Conservation (phyloP, 495 filamentous ascomycete genomes). For the Penicillium bialowiezense region DNA sequence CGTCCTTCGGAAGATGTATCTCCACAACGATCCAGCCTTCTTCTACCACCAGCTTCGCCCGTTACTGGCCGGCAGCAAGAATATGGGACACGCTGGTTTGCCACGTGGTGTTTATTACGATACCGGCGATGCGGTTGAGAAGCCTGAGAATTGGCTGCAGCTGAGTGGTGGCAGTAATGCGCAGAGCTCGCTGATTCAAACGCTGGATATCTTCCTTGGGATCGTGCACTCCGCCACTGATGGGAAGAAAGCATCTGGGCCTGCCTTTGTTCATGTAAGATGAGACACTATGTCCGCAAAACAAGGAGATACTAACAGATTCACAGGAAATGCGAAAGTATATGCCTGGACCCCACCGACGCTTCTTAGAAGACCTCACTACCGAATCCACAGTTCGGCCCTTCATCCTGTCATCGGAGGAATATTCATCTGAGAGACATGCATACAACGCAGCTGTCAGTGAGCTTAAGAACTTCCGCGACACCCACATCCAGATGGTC, state of each 20-base stretch:
- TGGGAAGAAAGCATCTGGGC: conserved; percentile 47
- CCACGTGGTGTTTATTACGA: conserved; percentile 88
- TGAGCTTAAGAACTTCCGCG: conserved; percentile 77
- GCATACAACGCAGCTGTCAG: conserved; percentile 86
- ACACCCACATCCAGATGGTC: conserved; percentile 92
- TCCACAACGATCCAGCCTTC: conserved; percentile 77
- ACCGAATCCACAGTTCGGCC: conserved; percentile 76
- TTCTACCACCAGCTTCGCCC: conserved; percentile 92
- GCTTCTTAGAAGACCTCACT: conserved; percentile 75
- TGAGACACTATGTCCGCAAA: too few species aligned
- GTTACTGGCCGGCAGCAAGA: conserved; percentile 90
- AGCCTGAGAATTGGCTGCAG: conserved; percentile 56
- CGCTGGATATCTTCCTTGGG: conserved; percentile 86
- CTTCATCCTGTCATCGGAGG: conserved; percentile 62
- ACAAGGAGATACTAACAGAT: conserved; percentile 1
- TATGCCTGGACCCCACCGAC: conserved; percentile 90
- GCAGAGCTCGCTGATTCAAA: conserved; percentile 89
- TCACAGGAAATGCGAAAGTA: conserved; percentile 84
- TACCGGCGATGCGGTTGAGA: conserved; percentile 53
- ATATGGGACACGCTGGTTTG: conserved; percentile 90
- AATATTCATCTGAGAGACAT: conserved; percentile 60
- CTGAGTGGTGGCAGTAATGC: conserved; percentile 90
- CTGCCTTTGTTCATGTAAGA: conserved; percentile 34
- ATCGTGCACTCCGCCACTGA: conserved; percentile 88
- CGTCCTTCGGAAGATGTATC: conserved; percentile 79